Evolutionary conservation across 805 yeast genomes (phyloP).

Genomic region (Torulaspora microellipsoides): DNA sequence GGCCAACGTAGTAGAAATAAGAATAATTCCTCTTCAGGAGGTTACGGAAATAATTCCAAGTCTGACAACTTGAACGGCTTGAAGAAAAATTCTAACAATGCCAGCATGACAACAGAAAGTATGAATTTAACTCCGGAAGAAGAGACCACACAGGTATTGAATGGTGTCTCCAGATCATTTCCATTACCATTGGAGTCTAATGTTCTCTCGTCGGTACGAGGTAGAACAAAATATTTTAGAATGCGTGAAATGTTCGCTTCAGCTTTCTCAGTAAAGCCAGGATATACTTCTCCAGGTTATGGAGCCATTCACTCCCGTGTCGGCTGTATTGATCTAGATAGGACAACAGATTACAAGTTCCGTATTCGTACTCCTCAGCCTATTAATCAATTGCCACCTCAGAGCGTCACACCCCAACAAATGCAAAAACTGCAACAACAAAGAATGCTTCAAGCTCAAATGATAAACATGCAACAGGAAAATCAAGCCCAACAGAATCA

Average conservation of each 20-base stretch:
- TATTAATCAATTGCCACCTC: constrained; percentile 20
- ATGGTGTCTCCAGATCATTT: constrained; percentile 75
- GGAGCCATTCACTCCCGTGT: constrained; percentile 50
- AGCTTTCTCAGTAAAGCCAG: constrained; percentile 42
- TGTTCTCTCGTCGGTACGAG: constrained; percentile 62
- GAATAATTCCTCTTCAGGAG: constrained; percentile 7
- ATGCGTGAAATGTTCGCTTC: constrained; percentile 94
- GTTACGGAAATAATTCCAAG: constrained; percentile 2
- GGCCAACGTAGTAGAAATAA: constrained; percentile 24
- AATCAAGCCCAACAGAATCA: constrained; percentile 16
- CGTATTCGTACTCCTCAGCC: constrained; percentile 48
- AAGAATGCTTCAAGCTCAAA: constrained; percentile 29
- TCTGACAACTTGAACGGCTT: constrained; percentile 1
- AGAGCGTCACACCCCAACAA: constrained; percentile 24
- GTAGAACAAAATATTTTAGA: constrained; percentile 69
- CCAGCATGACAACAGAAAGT: background rate
- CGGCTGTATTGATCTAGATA: constrained; percentile 73
- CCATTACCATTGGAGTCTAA: constrained; percentile 82
- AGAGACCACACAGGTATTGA: constrained; percentile 86
- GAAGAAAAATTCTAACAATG: constrained; percentile 9
- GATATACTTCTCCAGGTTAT: constrained; percentile 54
- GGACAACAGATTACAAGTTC: constrained; percentile 58
- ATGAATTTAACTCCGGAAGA: constrained; percentile 74
- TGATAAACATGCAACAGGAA: constrained; percentile 29
- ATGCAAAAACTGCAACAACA: constrained; percentile 25